Evolutionary conservation across 2,329 filamentous ascomycete genomes (phyloP).

Genomic region (Peltaster fructicola): DNA sequence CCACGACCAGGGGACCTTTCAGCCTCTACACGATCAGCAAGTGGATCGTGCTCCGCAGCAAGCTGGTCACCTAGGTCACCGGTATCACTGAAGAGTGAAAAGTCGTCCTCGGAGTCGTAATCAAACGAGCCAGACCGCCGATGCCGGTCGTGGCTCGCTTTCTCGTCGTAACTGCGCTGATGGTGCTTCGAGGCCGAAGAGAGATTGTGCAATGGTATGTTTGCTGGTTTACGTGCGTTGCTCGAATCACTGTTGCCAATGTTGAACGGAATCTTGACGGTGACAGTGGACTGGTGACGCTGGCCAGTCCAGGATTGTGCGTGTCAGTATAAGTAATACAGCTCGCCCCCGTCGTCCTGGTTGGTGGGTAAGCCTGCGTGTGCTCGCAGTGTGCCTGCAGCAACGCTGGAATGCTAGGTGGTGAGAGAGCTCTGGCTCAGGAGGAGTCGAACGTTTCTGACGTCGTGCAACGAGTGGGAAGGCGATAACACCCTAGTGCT

Average conservation of each 20-base stretch:
- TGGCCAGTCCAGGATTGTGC: too few species aligned
- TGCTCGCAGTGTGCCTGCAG: too few species aligned
- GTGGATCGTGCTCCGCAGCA: conserved; percentile 64
- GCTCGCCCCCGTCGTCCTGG: too few species aligned
- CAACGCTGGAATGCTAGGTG: too few species aligned
- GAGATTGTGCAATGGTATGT: conserved; percentile 74
- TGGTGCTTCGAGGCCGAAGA: conserved; percentile 25
- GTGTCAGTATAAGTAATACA: too few species aligned
- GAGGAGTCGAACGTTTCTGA: too few species aligned
- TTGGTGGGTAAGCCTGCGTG: too few species aligned
- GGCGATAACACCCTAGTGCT: too few species aligned
- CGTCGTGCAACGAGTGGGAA: too few species aligned
- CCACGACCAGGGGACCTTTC: conserved; percentile 27
- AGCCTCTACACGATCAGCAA: conserved; percentile 53
- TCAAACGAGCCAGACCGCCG: conserved; percentile 16
- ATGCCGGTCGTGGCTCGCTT: conserved; percentile 31
- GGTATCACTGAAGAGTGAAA: conserved; percentile 81
- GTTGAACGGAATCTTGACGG: conserved; percentile 62
- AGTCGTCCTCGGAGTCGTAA: conserved; percentile 28
- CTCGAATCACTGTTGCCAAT: conserved; percentile 24
- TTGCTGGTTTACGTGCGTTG: conserved; percentile 52
- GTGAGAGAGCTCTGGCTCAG: too few species aligned
- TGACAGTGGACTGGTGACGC: conserved; percentile 40
- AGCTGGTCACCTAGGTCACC: conserved; percentile 89
- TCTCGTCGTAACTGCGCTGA: conserved; percentile 29